phyloP scores from a whole-genome alignment of 75 land plant genomes.

The Gnetum montanum region DNA sequence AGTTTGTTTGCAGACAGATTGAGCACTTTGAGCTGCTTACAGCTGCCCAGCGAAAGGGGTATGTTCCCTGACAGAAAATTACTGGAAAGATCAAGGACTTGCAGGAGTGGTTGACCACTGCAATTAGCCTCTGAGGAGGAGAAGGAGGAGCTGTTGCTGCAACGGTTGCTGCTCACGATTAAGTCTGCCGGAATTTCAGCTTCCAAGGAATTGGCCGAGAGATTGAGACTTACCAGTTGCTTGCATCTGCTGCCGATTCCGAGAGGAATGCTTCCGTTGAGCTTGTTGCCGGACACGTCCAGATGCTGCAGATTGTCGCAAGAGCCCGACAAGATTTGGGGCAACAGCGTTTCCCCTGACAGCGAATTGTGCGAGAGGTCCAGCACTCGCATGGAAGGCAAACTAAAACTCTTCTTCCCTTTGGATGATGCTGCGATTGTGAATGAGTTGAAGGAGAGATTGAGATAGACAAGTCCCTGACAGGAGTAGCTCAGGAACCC shows the following conservation, averaged over 20 bases:
- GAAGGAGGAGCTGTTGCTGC: not conserved
- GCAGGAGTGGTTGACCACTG: slow-evolving; percentile 10
- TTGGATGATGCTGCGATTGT: not conserved
- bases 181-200: slow-evolving; percentile 27
- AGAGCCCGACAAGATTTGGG: slow-evolving; percentile 16
- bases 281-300: slow-evolving; percentile 47
- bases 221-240: slow-evolving; percentile 22
- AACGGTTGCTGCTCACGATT: not conserved
- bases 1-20: slow-evolving; percentile 43
- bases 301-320: slow-evolving; percentile 31
- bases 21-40: slow-evolving; percentile 24
- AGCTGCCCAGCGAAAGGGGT: slow-evolving; percentile 37
- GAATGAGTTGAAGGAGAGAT: slow-evolving; percentile 38
- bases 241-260: slow-evolving; percentile 10
- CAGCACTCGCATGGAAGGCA: slow-evolving; percentile 29
- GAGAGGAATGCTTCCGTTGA: slow-evolving; percentile 21
- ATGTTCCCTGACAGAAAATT: slow-evolving; percentile 36
- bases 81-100: slow-evolving; percentile 35
- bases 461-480: slow-evolving; percentile 20
- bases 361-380: slow-evolving; percentile 61
- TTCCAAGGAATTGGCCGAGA: slow-evolving; percentile 31
- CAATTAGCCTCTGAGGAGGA: too few species aligned
- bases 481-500: slow-evolving; percentile 27
- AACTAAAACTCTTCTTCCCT: slow-evolving; percentile 7
- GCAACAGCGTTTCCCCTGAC: slow-evolving; percentile 24